Evolutionary conservation across 1,284 basidiomycete genomes (phyloP).

Genomic region (Wolfiporia cocos): DNA sequence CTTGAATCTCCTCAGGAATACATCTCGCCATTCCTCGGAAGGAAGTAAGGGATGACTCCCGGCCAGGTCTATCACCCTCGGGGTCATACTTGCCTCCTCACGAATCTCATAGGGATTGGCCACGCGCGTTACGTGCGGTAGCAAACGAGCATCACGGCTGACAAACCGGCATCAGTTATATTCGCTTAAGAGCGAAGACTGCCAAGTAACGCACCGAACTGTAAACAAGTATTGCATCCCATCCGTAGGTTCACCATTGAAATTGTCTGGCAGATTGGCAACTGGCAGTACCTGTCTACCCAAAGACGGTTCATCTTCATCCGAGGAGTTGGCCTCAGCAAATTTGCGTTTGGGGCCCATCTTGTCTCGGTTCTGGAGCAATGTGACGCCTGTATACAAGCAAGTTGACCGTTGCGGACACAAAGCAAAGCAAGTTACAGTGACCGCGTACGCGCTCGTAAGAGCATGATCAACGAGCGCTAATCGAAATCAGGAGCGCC

Average conservation of each 20-base stretch:
- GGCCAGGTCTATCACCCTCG: constrained; percentile 12
- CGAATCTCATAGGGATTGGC: constrained; percentile 56
- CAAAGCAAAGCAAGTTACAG: too few species aligned
- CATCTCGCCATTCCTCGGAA: constrained; percentile 54
- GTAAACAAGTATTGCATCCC: constrained; percentile 78
- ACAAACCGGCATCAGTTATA: not conserved
- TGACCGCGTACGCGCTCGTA: too few species aligned
- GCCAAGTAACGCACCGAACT: constrained; percentile 48
- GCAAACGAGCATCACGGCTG: constrained; percentile 59
- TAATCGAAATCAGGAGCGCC: too few species aligned
- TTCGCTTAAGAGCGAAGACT: constrained; percentile 4
- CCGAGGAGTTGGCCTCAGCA: constrained; percentile 19
- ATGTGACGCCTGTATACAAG: too few species aligned
- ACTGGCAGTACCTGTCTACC: constrained; percentile 62
- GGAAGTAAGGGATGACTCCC: constrained; percentile 39
- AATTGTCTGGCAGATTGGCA: constrained; percentile 62
- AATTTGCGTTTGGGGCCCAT: constrained; percentile 15
- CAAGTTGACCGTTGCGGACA: too few species aligned
- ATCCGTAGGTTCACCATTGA: constrained; percentile 59
- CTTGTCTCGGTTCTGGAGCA: not conserved
- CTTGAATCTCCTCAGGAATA: constrained; percentile 50
- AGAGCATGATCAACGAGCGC: too few species aligned
- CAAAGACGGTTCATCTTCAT: constrained; percentile 25
- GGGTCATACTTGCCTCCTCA: constrained; percentile 17
- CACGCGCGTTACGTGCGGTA: constrained; percentile 57